phyloP scores from a whole-genome alignment of 176 grass and related monocot genomes.

The Coix lacrymajobi region DNA sequence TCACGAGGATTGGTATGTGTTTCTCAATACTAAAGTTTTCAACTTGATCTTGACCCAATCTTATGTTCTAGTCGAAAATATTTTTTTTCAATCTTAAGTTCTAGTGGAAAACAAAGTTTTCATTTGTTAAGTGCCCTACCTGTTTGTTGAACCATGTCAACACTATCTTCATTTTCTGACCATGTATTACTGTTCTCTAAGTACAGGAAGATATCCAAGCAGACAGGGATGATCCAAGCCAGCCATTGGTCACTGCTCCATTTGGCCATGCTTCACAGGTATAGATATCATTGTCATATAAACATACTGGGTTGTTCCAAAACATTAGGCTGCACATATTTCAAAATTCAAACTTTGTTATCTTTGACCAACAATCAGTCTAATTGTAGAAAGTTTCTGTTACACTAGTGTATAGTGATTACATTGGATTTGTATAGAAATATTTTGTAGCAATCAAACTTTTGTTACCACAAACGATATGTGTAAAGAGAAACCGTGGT shows the following conservation, averaged over 20 bases:
- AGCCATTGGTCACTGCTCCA: conserved; percentile 90
- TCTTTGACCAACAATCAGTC: not conserved
- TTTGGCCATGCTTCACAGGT: conserved; percentile 99
- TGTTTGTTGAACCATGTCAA: not conserved
- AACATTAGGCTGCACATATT: not conserved
- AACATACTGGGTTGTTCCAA: not conserved
- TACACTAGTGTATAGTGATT: not conserved
- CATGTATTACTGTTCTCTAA: conserved; percentile 17
- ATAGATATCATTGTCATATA: conserved; percentile 9
- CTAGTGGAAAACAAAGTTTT: not conserved
- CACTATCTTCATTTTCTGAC: conserved; percentile 15
- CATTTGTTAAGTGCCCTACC: not conserved
- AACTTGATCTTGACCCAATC: not conserved
- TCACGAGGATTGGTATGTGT: conserved; percentile 88
- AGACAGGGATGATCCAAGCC: conserved; percentile 95
- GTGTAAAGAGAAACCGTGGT: not conserved
- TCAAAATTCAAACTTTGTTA: not conserved
- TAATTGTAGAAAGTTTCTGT: not conserved
- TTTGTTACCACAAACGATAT: not conserved
- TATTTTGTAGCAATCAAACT: not conserved
- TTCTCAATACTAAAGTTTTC: not conserved
- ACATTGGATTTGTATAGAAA: not conserved
- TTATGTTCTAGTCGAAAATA: not conserved
- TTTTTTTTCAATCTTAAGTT: not conserved
- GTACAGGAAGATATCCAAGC: conserved; percentile 73